Evolutionary conservation across 1,139 yeast species (phyloP), one percentile per base, ranked within the genome.

Genomic region (Candida tetrigidarum): DNA sequence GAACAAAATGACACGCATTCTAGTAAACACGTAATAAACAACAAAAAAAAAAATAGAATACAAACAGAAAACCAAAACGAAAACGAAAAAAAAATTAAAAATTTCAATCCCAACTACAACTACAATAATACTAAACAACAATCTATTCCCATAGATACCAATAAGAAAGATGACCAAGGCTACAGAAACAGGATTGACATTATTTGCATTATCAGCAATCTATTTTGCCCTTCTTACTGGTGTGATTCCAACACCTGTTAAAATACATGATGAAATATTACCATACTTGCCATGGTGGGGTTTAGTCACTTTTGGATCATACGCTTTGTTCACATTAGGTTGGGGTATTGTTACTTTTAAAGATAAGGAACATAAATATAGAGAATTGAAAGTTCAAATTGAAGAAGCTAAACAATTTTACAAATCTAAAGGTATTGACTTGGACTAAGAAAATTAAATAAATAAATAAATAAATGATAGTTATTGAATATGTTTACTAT

Each of bases 241-340:
- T 15, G 72, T 77, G 22, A 68, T 86, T 46, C 91, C 92, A 34
- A 65, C 78, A 3, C 71, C 83, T n/a, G 66, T 63, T 14, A 57
- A 63, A 36, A 57, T 85, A 55, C 78, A 73, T 43, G 59, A 69
- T 32, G 83, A 83, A 52, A 76, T 86, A 48, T 66, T 86, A 51
- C 92, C 92, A 20, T 72, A 55, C 58, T 66, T 86, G 47, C 93
- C 93, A 42, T 83, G 78, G 74, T 86, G 92, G 92, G 76, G 71
- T 0, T 67, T 86, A 53, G 88, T 86, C 27, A 58, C 86, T 5
- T 85, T 86, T 61, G 92, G 92, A 26, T 70, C 87, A 16, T 86
- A 83, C 58, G 83, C 91, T n/a, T 74, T 86, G 55, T 85, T 78
- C 39, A 79, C 86, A 8, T 73, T 86, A 49, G 92, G 93, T 33